Evolutionary conservation across 305 asterid species (phyloP), one percentile per base, ranked within the genome.

Genomic region (Coffea humblotiana): DNA sequence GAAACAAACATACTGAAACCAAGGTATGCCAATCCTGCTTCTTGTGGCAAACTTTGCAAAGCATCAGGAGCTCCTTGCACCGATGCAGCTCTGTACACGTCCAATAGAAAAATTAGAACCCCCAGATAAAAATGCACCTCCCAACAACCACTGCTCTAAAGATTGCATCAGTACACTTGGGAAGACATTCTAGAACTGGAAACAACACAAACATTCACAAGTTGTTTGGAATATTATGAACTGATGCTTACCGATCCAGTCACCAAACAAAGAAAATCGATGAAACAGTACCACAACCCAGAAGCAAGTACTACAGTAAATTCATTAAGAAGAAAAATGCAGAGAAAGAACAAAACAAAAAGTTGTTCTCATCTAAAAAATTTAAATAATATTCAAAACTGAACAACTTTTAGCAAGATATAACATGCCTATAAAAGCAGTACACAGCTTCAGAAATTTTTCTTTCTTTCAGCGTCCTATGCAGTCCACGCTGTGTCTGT

Each of bases 341-440:
- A 71, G 27, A n/a, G 47, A 32, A 72, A 51, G 47, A 32, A 23
- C 12, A 19, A 64, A 64, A 25, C 35, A 67, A 35, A 69, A 8
- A 40, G 73, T 32, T 32, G 12, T 37, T 19, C 12, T 19, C 12
- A 49, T 32, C 40, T 32, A 56, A 19, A 27, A 23, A 68, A 51
- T 61, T 61, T 72, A 64, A 45, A 51, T 71, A 51, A 75, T 71
- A 71, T 54, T 73, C 10, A 74, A 63, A 70, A 37, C 63, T 60
- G 48, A 29, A 48, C 32, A 14, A 45, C 32, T 15, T 64, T 13
- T 43, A 13, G 11, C 23, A 56, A 21, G n/a, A 65, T 49, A 52
- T 68, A 43, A 23, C 66, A 66, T 84, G 90, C 99, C 99, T 94
- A 92, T 90, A 94, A 92, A 96, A 94, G 86, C 93, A 94, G 84